A percentile compares a stretch with the other conserved stretches of the same genome.
These are phyloP conservation scores for Nicotiana benthamiana DNA, from an alignment of 257 asterid species.

Conservation along the genomic window DNA sequence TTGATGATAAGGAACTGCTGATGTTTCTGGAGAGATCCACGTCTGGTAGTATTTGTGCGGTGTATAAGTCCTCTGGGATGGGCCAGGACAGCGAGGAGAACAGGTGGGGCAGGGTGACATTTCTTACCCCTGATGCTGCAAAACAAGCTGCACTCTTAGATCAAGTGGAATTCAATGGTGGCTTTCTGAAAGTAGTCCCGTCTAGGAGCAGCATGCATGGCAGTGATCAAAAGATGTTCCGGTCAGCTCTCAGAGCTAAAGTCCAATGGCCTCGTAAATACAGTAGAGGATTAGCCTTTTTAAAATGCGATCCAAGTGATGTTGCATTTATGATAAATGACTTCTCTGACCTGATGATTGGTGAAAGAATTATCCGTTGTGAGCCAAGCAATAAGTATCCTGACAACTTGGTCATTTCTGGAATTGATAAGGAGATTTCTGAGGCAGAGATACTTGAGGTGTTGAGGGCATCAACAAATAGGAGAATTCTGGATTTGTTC, in stretches of 20 bases:
- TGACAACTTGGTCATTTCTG: conserved; percentile 37
- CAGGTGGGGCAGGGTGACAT: conserved; percentile 86
- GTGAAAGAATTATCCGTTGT: conserved; percentile 31
- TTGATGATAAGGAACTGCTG: conserved; percentile 63
- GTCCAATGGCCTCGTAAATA: conserved; percentile 80
- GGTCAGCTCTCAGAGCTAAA: conserved; percentile 58
- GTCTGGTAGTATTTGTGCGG: conserved; percentile 46
- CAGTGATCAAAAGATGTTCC: conserved; percentile 42
- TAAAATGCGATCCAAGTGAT: conserved; percentile 57
- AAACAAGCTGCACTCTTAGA: conserved; percentile 39
- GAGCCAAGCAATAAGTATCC: conserved; percentile 22
- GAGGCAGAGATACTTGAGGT: conserved; percentile 49
- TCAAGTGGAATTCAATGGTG: conserved; percentile 39
- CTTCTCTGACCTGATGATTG: conserved; percentile 38
- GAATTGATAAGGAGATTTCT: conserved; percentile 48
- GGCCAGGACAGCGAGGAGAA: conserved; percentile 41
- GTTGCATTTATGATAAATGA: conserved; percentile 41
- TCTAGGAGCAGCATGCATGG: conserved; percentile 34
- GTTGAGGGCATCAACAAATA: conserved; percentile 35
- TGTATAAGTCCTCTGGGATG: conserved; percentile 35
- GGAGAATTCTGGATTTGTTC: conserved; percentile 43
- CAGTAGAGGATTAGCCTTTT: conserved; percentile 73
- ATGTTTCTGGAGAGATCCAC: conserved; percentile 52
- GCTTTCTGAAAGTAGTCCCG: conserved; percentile 49
- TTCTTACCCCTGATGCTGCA: conserved; percentile 79